phyloP scores from a whole-genome alignment of 2,329 filamentous ascomycete species.

The Paramyrothecium roridum region DNA sequence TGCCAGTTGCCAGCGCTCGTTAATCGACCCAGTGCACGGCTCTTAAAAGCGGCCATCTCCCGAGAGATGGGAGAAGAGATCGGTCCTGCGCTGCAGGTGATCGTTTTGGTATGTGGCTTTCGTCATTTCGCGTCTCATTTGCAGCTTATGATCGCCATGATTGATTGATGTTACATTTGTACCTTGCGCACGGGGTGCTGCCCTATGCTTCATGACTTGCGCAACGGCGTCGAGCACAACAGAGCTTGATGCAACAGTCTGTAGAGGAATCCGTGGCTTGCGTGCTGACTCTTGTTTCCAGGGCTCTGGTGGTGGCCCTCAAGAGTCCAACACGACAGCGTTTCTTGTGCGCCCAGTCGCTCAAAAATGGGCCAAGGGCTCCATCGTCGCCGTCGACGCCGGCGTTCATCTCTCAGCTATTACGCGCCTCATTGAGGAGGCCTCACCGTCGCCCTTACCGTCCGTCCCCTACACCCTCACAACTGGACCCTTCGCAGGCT shows the following conservation, averaged over 20 bases:
- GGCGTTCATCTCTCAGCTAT: conserved; percentile 88
- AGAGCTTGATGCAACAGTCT: no score
- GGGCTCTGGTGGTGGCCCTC: conserved; percentile 87
- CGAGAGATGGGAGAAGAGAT: conserved; percentile 17
- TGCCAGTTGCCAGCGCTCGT: no score
- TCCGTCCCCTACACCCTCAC: conserved; percentile 50
- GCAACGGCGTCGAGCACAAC: no score
- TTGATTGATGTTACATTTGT: neutral
- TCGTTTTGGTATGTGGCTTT: conserved; percentile 62
- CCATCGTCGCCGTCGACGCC: conserved; percentile 87
- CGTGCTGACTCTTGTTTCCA: conserved; percentile 27
- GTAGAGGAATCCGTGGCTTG: no score
- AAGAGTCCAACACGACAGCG: conserved; percentile 85
- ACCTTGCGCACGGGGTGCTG: neutral
- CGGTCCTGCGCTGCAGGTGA: conserved; percentile 64
- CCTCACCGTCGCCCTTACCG: conserved; percentile 33
- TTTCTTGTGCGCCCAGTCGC: conserved; percentile 81
- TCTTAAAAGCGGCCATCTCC: conserved; percentile 4
- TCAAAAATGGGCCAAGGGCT: conserved; percentile 76
- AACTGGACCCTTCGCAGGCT: conserved; percentile 74
- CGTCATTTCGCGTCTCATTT: conserved; percentile 1
- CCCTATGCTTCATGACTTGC: neutral
- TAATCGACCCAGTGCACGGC: no score
- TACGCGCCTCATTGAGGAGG: conserved; percentile 68
- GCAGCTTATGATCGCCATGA: neutral